Evolutionary conservation across 2,329 filamentous ascomycete genomes (phyloP).

Genomic region (Hypoxylon sp.): DNA sequence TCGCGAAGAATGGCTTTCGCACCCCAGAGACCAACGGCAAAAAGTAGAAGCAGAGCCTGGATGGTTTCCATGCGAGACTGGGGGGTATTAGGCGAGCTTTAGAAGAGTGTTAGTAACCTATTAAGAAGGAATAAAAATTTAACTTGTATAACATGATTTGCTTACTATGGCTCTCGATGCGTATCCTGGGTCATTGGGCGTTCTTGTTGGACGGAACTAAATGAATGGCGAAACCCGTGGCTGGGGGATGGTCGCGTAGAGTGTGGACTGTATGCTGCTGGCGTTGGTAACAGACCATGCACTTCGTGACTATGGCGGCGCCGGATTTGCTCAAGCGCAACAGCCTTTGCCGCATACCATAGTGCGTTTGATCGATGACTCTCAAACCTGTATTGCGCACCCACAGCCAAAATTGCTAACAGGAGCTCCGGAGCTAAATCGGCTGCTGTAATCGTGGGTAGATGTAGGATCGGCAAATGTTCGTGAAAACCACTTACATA

Average conservation of each 20-base stretch:
- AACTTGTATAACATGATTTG: neutral
- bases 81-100: constrained; percentile 70
- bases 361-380: constrained; percentile 70
- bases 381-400: constrained; percentile 76
- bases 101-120: constrained; percentile 33
- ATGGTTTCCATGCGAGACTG: constrained; percentile 75
- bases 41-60: constrained; percentile 73
- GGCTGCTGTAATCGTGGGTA: constrained; percentile 74
- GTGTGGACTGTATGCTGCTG: constrained; percentile 72
- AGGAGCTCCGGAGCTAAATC: constrained; percentile 78
- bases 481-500: constrained; percentile 78
- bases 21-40: constrained; percentile 73
- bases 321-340: constrained; percentile 71
- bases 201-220: constrained; percentile 71
- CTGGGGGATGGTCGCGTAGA: constrained; percentile 72
- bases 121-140: neutral
- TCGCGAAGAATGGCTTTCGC: constrained; percentile 73
- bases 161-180: constrained; percentile 72
- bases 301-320: constrained; percentile 70
- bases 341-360: constrained; percentile 73
- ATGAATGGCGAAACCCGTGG: constrained; percentile 70
- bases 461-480: constrained; percentile 73
- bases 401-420: constrained; percentile 76
- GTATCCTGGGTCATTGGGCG: constrained; percentile 71
- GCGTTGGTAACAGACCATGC: constrained; percentile 69